These are phyloP conservation scores for Xylariaceae sp. DNA, from an alignment of 2,329 filamentous ascomycete genomes.

Conservation along the genomic window DNA sequence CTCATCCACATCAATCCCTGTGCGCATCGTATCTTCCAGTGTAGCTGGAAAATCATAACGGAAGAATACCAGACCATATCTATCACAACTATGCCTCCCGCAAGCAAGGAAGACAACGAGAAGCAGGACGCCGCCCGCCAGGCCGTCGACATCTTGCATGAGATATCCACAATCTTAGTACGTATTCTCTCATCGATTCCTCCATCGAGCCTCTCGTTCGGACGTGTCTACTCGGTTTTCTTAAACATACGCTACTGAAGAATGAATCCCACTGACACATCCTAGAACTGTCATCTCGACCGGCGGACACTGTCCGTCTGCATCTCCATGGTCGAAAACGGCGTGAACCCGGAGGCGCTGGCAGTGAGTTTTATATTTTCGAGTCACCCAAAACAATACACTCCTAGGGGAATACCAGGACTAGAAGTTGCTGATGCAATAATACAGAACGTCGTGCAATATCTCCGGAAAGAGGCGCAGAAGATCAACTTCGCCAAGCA, in stretches of 20 bases:
- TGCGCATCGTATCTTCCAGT: not conserved
- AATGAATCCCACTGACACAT: not conserved
- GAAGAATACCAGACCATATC: not conserved
- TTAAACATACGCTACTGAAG: not conserved
- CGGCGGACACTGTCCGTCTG: constrained; percentile 88
- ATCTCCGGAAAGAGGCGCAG: constrained; percentile 53
- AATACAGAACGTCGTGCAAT: constrained; percentile 53
- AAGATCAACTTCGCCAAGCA: constrained; percentile 39
- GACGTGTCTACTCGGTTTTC: too few relatives aligned
- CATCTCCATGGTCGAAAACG: constrained; percentile 94
- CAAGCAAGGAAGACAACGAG: constrained; percentile 46
- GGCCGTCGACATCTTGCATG: constrained; percentile 75
- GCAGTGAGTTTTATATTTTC: constrained; percentile 57
- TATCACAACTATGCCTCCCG: constrained; percentile 18
- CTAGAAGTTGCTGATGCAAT: not conserved
- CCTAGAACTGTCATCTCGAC: constrained; percentile 87
- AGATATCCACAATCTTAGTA: constrained; percentile 86
- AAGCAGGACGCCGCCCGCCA: constrained; percentile 75
- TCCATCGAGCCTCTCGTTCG: too few relatives aligned
- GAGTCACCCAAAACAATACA: not conserved
- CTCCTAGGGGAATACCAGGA: not conserved
- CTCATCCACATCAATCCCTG: not conserved
- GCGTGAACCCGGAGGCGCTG: constrained; percentile 90
- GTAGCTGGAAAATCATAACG: not conserved
- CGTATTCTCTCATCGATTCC: constrained; percentile 24